A percentile compares a stretch with the other conserved stretches of the same genome.
These are phyloP conservation scores for Platismatia glauca DNA, from an alignment of 495 filamentous ascomycete species.

Conservation along the genomic window DNA sequence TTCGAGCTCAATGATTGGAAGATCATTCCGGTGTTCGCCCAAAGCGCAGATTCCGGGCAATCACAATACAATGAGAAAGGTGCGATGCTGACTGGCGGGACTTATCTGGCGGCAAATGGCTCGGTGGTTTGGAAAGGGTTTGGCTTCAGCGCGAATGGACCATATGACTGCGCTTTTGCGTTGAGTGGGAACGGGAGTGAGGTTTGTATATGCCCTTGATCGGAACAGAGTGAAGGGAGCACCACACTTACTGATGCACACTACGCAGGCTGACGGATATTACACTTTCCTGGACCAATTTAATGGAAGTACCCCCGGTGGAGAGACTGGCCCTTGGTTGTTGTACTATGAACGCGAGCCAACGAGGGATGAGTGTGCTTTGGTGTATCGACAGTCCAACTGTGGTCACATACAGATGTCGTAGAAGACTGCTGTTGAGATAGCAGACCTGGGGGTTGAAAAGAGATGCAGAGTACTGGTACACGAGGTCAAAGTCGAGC, in stretches of 20 bases:
- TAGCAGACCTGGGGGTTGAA: not conserved
- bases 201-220: not conserved
- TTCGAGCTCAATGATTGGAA: conserved; percentile 1
- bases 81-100: conserved; percentile 4
- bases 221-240: not conserved
- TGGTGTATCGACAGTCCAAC: not conserved
- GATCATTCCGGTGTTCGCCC: not conserved
- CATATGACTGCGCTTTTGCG: not conserved
- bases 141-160: not conserved
- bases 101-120: not conserved
- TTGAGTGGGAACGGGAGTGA: not conserved
- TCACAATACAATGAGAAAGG: not conserved
- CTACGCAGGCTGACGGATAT: not conserved
- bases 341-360: not conserved
- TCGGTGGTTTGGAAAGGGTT: not conserved
- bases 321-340: not conserved
- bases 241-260: not conserved
- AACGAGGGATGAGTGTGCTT: not conserved
- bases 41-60: not conserved
- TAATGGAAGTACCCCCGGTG: not conserved
- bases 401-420: not conserved
- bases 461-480: not conserved
- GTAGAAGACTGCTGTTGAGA: not conserved
- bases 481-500: too few relatives aligned
- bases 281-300: not conserved